Percentiles rank a stretch among this genome's conserved stretches.
Conservation (phyloP, 176 grass and related monocot species). For the Typha latifolia region DNA sequence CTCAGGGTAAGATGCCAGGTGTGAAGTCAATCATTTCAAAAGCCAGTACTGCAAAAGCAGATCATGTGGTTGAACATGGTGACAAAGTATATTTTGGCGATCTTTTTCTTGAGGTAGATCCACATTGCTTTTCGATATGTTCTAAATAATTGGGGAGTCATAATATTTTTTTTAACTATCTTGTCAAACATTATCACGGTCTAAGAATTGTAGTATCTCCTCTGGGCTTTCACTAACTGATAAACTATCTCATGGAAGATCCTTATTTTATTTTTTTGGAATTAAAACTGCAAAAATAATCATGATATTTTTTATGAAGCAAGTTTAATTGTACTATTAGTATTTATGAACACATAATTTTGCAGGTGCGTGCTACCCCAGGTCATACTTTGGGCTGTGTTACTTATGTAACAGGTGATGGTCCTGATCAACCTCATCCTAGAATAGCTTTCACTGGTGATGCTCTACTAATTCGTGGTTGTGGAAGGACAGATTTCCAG, state of each 20-base stretch:
- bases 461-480: constrained; percentile 73
- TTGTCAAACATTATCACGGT: no score
- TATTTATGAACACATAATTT: constrained; percentile 2
- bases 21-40: constrained; percentile 80
- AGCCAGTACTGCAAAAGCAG: constrained; percentile 61
- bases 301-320: no score
- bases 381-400: constrained; percentile 87
- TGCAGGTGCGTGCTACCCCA: constrained; percentile 81
- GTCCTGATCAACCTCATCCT: constrained; percentile 59
- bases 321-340: not conserved
- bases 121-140: constrained; percentile 2
- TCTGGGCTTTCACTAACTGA: no score
- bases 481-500: constrained; percentile 98
- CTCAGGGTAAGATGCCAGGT: constrained; percentile 54
- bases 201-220: no score
- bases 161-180: no score
- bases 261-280: no score
- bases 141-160: no score
- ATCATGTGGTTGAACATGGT: constrained; percentile 70
- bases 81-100: constrained; percentile 78
- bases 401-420: constrained; percentile 86
- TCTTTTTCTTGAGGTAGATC: constrained; percentile 75
- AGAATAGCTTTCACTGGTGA: constrained; percentile 96
- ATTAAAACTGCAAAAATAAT: no score
- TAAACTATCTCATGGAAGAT: no score